Conservation (phyloP, 441 rosid species). For the Daphne laureola region DNA sequence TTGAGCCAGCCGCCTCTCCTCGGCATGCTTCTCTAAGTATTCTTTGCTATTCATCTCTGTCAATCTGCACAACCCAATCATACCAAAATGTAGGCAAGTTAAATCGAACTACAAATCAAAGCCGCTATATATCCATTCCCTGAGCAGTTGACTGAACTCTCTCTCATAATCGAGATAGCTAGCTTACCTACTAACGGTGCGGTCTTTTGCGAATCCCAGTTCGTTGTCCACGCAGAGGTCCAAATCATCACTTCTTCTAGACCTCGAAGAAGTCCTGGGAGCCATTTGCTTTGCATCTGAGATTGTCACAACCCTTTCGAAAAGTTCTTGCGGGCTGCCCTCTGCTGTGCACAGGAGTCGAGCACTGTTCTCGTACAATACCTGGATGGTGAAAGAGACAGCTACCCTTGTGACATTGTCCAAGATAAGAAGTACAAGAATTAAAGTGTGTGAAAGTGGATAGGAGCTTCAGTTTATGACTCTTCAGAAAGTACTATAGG, state of each 20-base stretch:
- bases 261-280: conserved; percentile 83
- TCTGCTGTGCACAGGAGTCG: conserved; percentile 85
- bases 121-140: too few species aligned
- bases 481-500: too few species aligned
- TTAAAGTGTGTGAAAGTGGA: not conserved
- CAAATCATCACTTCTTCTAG: conserved; percentile 61
- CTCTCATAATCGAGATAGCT: not conserved
- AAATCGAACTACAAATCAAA: not conserved
- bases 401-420: too few species aligned
- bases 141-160: not conserved
- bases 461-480: too few species aligned
- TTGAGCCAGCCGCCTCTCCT: conserved; percentile 22
- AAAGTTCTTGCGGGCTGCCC: conserved; percentile 71
- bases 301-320: conserved; percentile 58
- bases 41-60: conserved; percentile 96
- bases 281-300: conserved; percentile 69
- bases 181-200: conserved; percentile 82
- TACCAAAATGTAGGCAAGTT: not conserved
- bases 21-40: conserved; percentile 69
- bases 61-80: conserved; percentile 36
- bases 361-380: conserved; percentile 87
- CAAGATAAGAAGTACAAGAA: not conserved
- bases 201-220: conserved; percentile 89
- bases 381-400: conserved; percentile 31
- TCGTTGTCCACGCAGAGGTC: conserved; percentile 95